A percentile compares a stretch with the other conserved stretches of the same genome.
phyloP scores from a whole-genome alignment of 805 yeast species.

The Barnettozyma wickerhamii region DNA sequence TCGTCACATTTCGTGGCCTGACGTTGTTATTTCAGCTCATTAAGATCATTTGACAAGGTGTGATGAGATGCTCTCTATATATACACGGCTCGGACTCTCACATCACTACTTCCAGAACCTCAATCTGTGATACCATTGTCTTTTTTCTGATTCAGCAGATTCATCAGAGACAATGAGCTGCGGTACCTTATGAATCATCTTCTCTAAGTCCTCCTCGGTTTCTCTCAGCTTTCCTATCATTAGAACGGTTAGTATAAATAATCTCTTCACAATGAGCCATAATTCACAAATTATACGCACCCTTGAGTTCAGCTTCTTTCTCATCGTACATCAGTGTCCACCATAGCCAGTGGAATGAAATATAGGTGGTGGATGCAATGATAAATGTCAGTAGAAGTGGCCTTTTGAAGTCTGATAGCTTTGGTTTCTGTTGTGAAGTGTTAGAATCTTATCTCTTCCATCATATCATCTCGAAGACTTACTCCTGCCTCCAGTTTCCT shows the following conservation, averaged over 20 bases:
- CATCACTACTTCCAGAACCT: constrained; percentile 4
- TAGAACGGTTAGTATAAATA: too few relatives aligned
- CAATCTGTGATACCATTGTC: constrained; percentile 3
- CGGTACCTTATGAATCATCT: constrained; percentile 1
- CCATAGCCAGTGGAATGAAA: constrained; percentile 22
- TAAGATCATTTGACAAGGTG: too few relatives aligned
- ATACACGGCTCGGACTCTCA: too few relatives aligned
- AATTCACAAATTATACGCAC: constrained; percentile 12
- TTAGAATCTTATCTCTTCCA: neutral
- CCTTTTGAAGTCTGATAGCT: constrained; percentile 23
- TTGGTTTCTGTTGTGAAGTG: constrained; percentile 16
- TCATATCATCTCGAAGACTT: neutral
- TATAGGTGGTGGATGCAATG: constrained; percentile 22
- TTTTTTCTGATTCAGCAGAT: too few relatives aligned
- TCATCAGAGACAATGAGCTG: neutral
- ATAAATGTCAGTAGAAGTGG: constrained; percentile 21
- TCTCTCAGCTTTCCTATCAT: constrained; percentile 8
- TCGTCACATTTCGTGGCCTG: too few relatives aligned
- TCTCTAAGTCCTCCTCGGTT: constrained; percentile 13
- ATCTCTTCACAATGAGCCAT: too few relatives aligned
- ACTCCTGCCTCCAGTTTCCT: constrained; percentile 12
- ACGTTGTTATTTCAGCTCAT: too few relatives aligned
- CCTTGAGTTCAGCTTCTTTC: constrained; percentile 17
- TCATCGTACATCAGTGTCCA: constrained; percentile 21
- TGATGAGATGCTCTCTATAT: too few relatives aligned